These are phyloP conservation scores for Camellia japonica DNA, from an alignment of 148 eudicot genomes.

Conservation along the genomic window DNA sequence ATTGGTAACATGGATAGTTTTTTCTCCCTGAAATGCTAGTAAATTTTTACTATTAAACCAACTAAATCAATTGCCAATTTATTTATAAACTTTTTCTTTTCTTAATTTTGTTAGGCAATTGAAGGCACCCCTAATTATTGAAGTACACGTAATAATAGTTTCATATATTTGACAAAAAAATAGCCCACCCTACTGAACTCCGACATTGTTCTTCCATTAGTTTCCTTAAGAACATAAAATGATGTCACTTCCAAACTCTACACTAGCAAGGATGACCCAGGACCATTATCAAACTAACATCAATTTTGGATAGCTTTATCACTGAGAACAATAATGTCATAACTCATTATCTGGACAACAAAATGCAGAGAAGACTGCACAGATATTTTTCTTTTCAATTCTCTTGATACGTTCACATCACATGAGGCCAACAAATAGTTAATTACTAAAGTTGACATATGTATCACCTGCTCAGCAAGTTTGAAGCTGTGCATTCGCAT, in stretches of 20 bases:
- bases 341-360: neutral
- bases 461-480: conserved; percentile 81
- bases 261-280: no score
- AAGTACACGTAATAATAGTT: neutral
- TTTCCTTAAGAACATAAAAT: neutral
- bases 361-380: neutral
- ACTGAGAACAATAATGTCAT: neutral
- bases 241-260: no score
- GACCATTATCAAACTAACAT: neutral
- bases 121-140: no score
- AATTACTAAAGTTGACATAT: conserved; percentile 1
- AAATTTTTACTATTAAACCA: no score
- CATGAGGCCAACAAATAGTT: neutral
- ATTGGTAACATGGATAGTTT: neutral
- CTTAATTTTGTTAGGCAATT: no score
- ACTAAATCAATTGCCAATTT: no score
- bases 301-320: neutral
- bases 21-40: no score
- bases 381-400: neutral
- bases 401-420: no score
- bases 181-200: neutral
- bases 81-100: no score
- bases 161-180: neutral
- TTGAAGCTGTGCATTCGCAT: conserved; percentile 86
- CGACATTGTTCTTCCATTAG: neutral